These are phyloP conservation scores for Fraxinus americana DNA, from an alignment of 257 asterid species.

Conservation along the genomic window DNA sequence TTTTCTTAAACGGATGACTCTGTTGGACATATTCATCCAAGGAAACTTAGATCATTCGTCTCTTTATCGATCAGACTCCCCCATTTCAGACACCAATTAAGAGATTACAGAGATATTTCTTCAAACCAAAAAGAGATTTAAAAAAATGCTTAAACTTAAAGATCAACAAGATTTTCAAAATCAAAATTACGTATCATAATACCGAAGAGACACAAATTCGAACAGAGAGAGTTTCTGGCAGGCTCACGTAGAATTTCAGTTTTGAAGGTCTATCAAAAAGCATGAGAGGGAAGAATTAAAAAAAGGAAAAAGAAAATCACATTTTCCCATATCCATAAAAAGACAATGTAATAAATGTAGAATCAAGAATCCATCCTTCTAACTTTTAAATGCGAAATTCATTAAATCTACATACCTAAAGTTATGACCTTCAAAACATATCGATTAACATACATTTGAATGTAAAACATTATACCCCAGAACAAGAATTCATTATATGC, in stretches of 20 bases:
- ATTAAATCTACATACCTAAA: neutral
- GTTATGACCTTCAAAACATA: neutral
- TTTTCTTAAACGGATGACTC: neutral
- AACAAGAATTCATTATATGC: neutral
- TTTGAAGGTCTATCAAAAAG: neutral
- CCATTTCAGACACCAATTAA: neutral
- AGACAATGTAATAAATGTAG: neutral
- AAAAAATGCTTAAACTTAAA: neutral
- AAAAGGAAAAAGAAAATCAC: no score
- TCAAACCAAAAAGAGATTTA: neutral
- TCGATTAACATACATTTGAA: neutral
- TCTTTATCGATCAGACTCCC: neutral
- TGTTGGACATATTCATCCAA: neutral
- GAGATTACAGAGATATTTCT: neutral
- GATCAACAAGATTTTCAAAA: neutral
- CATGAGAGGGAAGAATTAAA: neutral
- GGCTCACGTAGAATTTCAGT: no score
- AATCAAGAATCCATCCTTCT: neutral
- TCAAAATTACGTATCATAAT: neutral
- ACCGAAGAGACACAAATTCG: neutral
- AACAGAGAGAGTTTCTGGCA: neutral
- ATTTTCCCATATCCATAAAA: no score
- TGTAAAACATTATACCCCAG: neutral
- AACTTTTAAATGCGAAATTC: neutral
- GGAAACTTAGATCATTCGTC: slow-evolving; percentile 1